phyloP scores from a whole-genome alignment of 257 asterid genomes.

The Ajuga chamaepitys region DNA sequence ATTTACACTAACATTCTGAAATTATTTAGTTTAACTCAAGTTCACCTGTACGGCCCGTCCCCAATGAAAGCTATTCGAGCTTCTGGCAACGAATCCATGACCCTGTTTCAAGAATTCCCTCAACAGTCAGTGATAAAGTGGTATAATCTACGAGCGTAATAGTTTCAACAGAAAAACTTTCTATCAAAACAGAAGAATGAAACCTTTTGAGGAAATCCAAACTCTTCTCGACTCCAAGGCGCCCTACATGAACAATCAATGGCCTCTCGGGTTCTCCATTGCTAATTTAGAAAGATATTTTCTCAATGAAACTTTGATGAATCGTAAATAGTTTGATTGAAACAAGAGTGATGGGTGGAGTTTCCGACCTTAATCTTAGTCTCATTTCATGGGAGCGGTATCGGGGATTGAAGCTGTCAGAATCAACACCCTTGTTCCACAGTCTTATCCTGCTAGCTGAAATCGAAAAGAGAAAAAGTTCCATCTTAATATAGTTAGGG shows the following conservation, averaged over 20 bases:
- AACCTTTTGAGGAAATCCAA: slow-evolving; percentile 89
- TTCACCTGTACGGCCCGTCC: slow-evolving; percentile 94
- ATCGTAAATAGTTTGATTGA: not conserved
- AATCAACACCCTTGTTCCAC: slow-evolving; percentile 99
- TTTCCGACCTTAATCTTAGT: slow-evolving; percentile 50
- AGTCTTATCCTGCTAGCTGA: slow-evolving; percentile 80
- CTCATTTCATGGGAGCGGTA: slow-evolving; percentile 77
- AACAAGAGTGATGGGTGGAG: not conserved
- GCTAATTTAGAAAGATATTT: slow-evolving; percentile 29
- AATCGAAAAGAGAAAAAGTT: not conserved
- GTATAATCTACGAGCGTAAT: not conserved
- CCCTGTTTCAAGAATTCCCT: slow-evolving; percentile 47
- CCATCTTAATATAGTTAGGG: not conserved
- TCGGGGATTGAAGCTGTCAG: slow-evolving; percentile 86
- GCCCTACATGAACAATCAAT: slow-evolving; percentile 88
- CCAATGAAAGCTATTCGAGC: slow-evolving; percentile 95
- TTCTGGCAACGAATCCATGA: slow-evolving; percentile 86
- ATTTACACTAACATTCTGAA: not conserved
- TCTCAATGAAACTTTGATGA: slow-evolving; percentile 7
- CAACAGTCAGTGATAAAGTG: slow-evolving; percentile 1
- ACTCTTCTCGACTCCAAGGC: slow-evolving; percentile 94
- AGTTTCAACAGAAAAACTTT: not conserved
- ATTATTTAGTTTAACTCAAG: not conserved
- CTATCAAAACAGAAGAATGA: not conserved
- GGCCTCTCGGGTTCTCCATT: slow-evolving; percentile 89